Conservation (phyloP, 2,329 filamentous ascomycete species). For the Didymella segeticola region DNA sequence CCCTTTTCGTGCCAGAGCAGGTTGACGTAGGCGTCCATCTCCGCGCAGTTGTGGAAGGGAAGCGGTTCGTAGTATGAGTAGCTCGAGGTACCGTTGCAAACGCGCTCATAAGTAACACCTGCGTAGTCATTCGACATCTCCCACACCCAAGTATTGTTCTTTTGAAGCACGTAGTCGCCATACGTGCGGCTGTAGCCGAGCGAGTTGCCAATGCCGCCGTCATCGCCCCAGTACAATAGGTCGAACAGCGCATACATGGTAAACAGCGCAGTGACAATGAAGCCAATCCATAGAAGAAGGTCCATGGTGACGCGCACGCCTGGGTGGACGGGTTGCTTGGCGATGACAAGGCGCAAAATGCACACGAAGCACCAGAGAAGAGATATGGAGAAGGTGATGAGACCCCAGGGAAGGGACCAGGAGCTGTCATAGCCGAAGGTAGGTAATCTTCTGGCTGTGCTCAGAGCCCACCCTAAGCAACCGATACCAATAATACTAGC, state of each 20-base stretch:
- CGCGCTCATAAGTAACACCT: slow-evolving; percentile 19
- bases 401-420: slow-evolving; percentile 26
- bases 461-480: slow-evolving; percentile 35
- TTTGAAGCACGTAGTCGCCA: slow-evolving; percentile 33
- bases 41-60: slow-evolving; percentile 33
- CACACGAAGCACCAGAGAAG: slow-evolving; percentile 41
- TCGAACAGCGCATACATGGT: slow-evolving; percentile 24
- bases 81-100: slow-evolving; percentile 19
- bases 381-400: slow-evolving; percentile 41
- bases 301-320: slow-evolving; percentile 45
- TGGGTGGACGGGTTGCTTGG: slow-evolving; percentile 42
- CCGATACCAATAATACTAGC: slow-evolving; percentile 42
- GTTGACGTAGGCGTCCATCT: slow-evolving; percentile 43
- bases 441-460: neutral
- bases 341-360: slow-evolving; percentile 34
- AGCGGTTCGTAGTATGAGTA: slow-evolving; percentile 1
- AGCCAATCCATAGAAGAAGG: slow-evolving; percentile 45
- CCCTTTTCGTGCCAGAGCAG: slow-evolving; percentile 33
- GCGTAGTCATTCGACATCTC: slow-evolving; percentile 10
- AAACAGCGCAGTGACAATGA: slow-evolving; percentile 38
- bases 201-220: slow-evolving; percentile 24
- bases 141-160: slow-evolving; percentile 45
- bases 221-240: slow-evolving; percentile 26
- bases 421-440: slow-evolving; percentile 23
- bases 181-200: slow-evolving; percentile 1